A percentile compares a stretch with the other conserved stretches of the same genome.
Evolutionary conservation across 2,329 filamentous ascomycete species (phyloP).

Genomic region (Exophiala sideris): DNA sequence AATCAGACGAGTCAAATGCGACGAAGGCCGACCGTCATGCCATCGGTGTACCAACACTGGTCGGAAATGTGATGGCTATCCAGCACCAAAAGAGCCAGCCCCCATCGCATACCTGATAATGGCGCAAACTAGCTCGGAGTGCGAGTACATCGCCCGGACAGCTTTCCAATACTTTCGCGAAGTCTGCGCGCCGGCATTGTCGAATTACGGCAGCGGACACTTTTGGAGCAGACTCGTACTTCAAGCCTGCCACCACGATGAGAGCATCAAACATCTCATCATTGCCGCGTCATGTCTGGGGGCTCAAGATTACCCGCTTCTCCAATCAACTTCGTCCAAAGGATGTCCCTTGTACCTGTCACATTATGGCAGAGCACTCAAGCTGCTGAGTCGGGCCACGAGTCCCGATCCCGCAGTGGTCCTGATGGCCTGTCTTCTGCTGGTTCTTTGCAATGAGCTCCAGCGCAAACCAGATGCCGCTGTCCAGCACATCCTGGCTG

Average conservation of each 20-base stretch:
- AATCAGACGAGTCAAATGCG: conserved; percentile 22
- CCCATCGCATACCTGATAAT: conserved; percentile 10
- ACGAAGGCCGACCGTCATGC: conserved; percentile 36
- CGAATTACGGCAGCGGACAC: conserved; percentile 29
- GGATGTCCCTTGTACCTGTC: conserved; percentile 5
- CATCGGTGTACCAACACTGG: conserved; percentile 36
- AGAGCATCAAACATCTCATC: conserved; percentile 30
- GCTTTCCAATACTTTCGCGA: conserved; percentile 29
- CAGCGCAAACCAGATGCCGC: conserved; percentile 10
- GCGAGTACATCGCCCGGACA: background rate
- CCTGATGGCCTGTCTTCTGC: conserved; percentile 20
- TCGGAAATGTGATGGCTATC: conserved; percentile 39
- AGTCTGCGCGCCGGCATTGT: conserved; percentile 27
- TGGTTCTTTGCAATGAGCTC: conserved; percentile 22
- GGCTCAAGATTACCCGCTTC: background rate
- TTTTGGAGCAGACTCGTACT: conserved; percentile 32
- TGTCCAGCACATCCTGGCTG: conserved; percentile 15
- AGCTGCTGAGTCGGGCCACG: conserved; percentile 2
- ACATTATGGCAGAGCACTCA: conserved; percentile 20
- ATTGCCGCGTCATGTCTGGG: conserved; percentile 23
- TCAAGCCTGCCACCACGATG: conserved; percentile 29
- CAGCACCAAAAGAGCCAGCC: background rate
- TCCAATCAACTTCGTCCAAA: background rate
- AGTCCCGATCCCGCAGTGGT: conserved; percentile 11
- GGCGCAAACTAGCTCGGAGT: conserved; percentile 11